Evolutionary conservation across 2,329 filamentous ascomycete species (phyloP).

Genomic region (Ambrosiella cleistominuta): DNA sequence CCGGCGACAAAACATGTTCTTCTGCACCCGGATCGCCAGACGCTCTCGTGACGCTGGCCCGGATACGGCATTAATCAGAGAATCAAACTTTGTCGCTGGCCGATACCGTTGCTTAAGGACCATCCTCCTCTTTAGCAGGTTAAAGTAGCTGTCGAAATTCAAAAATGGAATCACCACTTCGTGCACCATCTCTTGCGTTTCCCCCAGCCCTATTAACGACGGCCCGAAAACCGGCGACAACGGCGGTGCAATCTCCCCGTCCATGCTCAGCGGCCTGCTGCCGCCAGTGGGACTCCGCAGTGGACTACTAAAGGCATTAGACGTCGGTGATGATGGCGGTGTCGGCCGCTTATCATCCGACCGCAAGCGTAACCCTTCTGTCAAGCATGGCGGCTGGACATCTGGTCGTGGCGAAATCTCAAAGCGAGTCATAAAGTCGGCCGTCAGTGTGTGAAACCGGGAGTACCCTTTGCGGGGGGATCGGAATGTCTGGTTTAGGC

Average conservation of each 20-base stretch:
- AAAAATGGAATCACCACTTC: slow-evolving; percentile 1
- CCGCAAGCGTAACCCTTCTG: not conserved
- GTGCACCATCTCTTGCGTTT: not conserved
- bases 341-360: not conserved
- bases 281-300: not conserved
- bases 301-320: not conserved
- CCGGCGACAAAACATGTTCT: not conserved
- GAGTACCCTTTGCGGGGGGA: not conserved
- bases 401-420: not conserved
- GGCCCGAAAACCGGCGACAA: not conserved
- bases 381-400: not conserved
- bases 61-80: not conserved
- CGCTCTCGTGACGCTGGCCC: not conserved
- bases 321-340: not conserved
- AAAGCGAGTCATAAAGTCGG: not conserved
- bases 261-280: not conserved
- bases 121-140: not conserved
- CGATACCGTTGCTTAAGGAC: not conserved
- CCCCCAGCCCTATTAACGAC: not conserved
- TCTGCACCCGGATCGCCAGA: not conserved
- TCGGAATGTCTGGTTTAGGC: not conserved
- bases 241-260: no score
- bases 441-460: not conserved
- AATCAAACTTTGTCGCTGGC: not conserved
- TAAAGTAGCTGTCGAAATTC: not conserved